Conservation (phyloP, 306 rosid species). For the Casuarina equisetifolia region DNA sequence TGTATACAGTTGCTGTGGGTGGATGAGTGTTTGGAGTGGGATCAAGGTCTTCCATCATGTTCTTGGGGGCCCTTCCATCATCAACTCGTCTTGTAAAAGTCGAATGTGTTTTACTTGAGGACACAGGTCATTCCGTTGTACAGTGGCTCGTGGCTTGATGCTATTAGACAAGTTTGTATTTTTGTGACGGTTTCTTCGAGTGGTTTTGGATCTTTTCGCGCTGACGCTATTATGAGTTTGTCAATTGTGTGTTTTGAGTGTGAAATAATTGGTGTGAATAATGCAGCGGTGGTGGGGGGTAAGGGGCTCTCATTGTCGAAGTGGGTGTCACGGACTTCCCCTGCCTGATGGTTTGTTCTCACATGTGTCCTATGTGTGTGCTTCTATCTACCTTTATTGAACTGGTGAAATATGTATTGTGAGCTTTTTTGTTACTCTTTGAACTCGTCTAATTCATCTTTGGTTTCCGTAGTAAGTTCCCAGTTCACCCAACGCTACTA, state of each 20-base stretch:
- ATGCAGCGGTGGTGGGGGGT: slow-evolving; percentile 19
- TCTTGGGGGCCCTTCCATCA: slow-evolving; percentile 42
- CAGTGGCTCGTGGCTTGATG: slow-evolving; percentile 35
- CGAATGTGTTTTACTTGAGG: slow-evolving; percentile 56
- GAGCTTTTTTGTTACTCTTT: neutral
- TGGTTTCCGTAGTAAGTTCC: too few species aligned
- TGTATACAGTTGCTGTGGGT: slow-evolving; percentile 48
- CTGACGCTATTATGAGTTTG: slow-evolving; percentile 32
- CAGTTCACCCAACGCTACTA: too few species aligned
- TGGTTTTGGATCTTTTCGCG: slow-evolving; percentile 32
- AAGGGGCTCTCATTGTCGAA: neutral
- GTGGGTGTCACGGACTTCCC: neutral
- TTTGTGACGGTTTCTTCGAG: neutral
- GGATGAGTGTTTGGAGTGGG: slow-evolving; percentile 44
- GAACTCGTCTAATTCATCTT: too few species aligned
- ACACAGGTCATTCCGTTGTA: slow-evolving; percentile 39
- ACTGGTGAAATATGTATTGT: neutral
- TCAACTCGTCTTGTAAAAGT: slow-evolving; percentile 46
- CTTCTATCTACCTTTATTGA: neutral
- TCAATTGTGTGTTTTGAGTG: slow-evolving; percentile 35
- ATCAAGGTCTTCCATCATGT: slow-evolving; percentile 53
- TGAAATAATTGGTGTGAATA: slow-evolving; percentile 43
- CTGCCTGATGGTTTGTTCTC: slow-evolving; percentile 1
- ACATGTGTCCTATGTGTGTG: neutral
- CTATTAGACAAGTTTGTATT: slow-evolving; percentile 8